Evolutionary conservation across 805 yeast species (phyloP).

Genomic region (Barnettozyma populi): DNA sequence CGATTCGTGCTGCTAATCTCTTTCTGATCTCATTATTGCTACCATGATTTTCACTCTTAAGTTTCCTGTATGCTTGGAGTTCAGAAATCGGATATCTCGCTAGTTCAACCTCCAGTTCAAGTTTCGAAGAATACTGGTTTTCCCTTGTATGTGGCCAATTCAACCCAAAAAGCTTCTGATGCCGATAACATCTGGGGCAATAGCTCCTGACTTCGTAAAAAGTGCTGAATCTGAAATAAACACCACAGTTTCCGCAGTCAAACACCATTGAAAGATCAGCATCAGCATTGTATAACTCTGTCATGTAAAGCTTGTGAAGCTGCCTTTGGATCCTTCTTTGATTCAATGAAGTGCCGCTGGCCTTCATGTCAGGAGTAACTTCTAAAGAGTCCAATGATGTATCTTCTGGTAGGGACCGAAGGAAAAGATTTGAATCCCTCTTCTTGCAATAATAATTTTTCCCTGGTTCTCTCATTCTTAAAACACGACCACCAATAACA

Average conservation of each 20-base stretch:
- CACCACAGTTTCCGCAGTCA: conserved; percentile 28
- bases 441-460: background rate
- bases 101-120: conserved; percentile 3
- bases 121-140: background rate
- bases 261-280: conserved; percentile 10
- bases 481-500: conserved; percentile 13
- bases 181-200: conserved; percentile 27
- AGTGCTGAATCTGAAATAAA: conserved; percentile 17
- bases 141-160: conserved; percentile 25
- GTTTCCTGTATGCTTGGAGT: background rate
- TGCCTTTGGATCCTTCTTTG: conserved; percentile 16
- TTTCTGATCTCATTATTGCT: background rate
- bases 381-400: conserved; percentile 13
- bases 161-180: conserved; percentile 19
- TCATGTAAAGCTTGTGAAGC: conserved; percentile 21
- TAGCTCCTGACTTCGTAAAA: conserved; percentile 10
- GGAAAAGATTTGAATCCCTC: background rate
- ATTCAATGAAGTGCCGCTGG: background rate
- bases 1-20: background rate
- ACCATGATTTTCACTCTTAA: background rate
- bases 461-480: conserved; percentile 10
- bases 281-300: conserved; percentile 9
- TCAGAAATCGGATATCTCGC: conserved; percentile 10
- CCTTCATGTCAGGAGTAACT: background rate
- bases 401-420: conserved; percentile 5